Evolutionary conservation across 306 rosid genomes (phyloP), one percentile per base, ranked within the genome.

Genomic region (Cucurbita maxima): DNA sequence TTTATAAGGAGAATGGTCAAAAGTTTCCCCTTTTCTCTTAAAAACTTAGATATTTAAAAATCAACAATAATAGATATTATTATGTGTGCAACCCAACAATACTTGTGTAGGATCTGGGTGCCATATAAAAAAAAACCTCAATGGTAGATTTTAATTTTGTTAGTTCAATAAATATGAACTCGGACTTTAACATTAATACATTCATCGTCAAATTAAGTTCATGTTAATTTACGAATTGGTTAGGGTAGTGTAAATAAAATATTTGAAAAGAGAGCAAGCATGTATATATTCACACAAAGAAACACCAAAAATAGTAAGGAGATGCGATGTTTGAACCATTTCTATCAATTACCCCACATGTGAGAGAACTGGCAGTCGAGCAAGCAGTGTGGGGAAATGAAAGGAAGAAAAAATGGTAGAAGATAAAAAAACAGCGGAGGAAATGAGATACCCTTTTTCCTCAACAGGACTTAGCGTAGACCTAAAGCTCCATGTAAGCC

Each of bases 401-500:
- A 22, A 45, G 73, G 0, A 2, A 48, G 10, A 34, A 61, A 43
- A 30, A 58, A 41, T n/a, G 51, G 48, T 38, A 50, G 50, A 45
- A 45, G 40, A 10, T 25, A 69, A 14, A 69, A 14, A 14, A 20
- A 69, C 38, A 25, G 19, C 14, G 11, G 38, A 10, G 7, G 13
- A 15, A 52, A 25, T 45, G 43, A 54, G 75, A 15, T 70, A 5
- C 59, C 75, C 18, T 51, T 38, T 38, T 38, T n/a, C 4, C 4
- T 20, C 15, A 20, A 7, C 16, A 25, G 10, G 54, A 47, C 25
- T 55, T 73, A 36, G 77, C 77, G 77, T 74, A 73, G 69, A 19
- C 76, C 66, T 36, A 73, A 73, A 73, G 76, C 76, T 41, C 41
- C 40, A 40, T 25, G 14, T 20, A 34, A 72, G 16, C 47, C 47